Base-by-base conservation (phyloP, 2,329 filamentous ascomycete species). In the Arthrobotrys entomopaga region DNA sequence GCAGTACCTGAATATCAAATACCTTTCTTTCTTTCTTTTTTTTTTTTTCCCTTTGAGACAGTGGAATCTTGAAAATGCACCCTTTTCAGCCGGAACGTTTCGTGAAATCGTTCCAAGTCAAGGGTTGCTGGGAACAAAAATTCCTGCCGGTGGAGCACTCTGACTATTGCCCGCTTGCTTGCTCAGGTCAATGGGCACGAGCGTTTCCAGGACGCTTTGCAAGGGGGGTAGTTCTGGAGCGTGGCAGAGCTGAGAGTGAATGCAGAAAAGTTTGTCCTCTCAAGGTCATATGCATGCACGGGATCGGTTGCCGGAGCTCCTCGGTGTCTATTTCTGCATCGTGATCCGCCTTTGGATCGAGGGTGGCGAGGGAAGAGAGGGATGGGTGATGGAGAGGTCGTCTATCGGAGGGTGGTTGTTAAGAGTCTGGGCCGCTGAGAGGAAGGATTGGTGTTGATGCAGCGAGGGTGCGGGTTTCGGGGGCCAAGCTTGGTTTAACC, bases 1-100 rank as follows among this genome's bases (percentile, higher is more conserved):
- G 29, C 24, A 53, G 67, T 72, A 72, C 67, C 67, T 72, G 67
- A 72, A 72, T 72, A 72, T 72, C 67, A 72, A 64, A 65, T 56
- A 29, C 38, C 50, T 50, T 26, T n/a, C 5, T 8, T 34, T 34
- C 5, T 8, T 34, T 34, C 10, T 34, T 34, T 34, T 34, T 29
- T 7, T 7, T 7, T 29, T 7, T 29, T 8, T 34, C 10, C 5
- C 5, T 8, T 34, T 5, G 10, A 34, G 29, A 38, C 16, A 46
- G 67, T 72, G 67, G 67, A 65, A 60, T 48, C 59, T 65, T 42
- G 53, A 59, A 7, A 59, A 72, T 72, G 67, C 60, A 72, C 60
- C 59, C 60, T 53, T 43, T 72, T 72, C 67, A 72, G 60, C 67
- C 67, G 67, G 60, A 60, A 65, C 53, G 66, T 71, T 71, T 72